phyloP scores from a whole-genome alignment of 2,329 filamentous ascomycete species.

The Arthrobotrys megalospora region DNA sequence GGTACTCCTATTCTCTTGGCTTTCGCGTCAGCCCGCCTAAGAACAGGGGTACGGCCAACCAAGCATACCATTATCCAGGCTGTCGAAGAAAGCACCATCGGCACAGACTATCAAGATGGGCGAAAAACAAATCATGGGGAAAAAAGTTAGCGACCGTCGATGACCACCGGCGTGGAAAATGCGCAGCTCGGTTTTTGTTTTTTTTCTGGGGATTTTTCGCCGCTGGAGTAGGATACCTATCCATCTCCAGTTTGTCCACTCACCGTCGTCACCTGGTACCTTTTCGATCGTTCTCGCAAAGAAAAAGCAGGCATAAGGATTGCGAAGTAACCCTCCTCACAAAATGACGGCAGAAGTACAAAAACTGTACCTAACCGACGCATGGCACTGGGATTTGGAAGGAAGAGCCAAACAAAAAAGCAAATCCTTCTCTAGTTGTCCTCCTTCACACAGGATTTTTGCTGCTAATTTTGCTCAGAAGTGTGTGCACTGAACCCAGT shows the following conservation, averaged over 20 bases:
- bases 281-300: slow-evolving; percentile 37
- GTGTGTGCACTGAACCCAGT: slow-evolving; percentile 56
- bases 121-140: slow-evolving; percentile 54
- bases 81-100: slow-evolving; percentile 50
- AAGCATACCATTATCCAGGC: slow-evolving; percentile 58
- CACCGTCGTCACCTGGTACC: slow-evolving; percentile 60
- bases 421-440: slow-evolving; percentile 34
- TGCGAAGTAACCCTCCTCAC: slow-evolving; percentile 42
- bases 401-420: slow-evolving; percentile 53
- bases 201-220: slow-evolving; percentile 51
- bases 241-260: slow-evolving; percentile 43
- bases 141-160: slow-evolving; percentile 51
- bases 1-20: slow-evolving; percentile 61
- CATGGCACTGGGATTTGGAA: slow-evolving; percentile 61
- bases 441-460: slow-evolving; percentile 58
- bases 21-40: slow-evolving; percentile 60
- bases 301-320: slow-evolving; percentile 34
- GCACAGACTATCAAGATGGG: slow-evolving; percentile 35
- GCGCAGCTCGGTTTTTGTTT: slow-evolving; percentile 38
- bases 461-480: slow-evolving; percentile 59
- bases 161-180: slow-evolving; percentile 47
- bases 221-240: slow-evolving; percentile 44
- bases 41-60: slow-evolving; percentile 46
- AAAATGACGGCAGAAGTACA: slow-evolving; percentile 55
- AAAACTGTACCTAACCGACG: slow-evolving; percentile 56